Evolutionary conservation across 1,139 yeast genomes (phyloP).

Genomic region (Taphrina communis): DNA sequence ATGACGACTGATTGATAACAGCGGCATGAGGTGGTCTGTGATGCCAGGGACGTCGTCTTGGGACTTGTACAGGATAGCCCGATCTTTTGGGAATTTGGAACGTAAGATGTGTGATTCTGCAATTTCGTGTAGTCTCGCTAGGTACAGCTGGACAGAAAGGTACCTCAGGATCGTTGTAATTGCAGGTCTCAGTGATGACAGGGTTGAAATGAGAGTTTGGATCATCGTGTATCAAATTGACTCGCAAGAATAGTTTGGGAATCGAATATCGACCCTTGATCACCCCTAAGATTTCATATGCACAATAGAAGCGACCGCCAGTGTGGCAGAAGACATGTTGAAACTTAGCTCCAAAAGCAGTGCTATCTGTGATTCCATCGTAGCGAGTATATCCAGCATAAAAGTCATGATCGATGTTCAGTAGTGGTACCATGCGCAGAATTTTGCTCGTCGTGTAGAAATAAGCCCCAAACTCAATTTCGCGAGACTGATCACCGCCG

Average conservation of each 20-base stretch:
- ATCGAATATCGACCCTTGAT: not conserved
- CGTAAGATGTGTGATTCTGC: not conserved
- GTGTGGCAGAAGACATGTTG: not conserved
- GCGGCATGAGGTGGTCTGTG: slow-evolving; percentile 1
- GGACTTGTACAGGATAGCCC: not conserved
- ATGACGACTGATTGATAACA: no score
- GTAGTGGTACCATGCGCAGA: not conserved
- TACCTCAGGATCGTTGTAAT: not conserved
- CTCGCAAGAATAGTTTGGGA: not conserved
- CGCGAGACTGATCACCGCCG: not conserved
- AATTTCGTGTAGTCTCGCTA: not conserved
- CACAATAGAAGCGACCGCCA: not conserved
- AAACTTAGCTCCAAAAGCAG: not conserved
- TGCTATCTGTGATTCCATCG: not conserved
- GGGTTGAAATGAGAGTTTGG: not conserved
- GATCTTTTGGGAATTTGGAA: not conserved
- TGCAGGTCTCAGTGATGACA: not conserved
- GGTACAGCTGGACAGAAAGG: not conserved
- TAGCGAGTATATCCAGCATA: not conserved
- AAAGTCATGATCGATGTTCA: not conserved
- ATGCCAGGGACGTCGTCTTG: not conserved
- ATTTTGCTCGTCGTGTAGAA: not conserved
- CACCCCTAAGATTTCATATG: not conserved
- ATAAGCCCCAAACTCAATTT: not conserved
- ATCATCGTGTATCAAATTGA: slow-evolving; percentile 1